phyloP scores from a whole-genome alignment of 495 filamentous ascomycete genomes.

The Barbatosphaeria neglecta region DNA sequence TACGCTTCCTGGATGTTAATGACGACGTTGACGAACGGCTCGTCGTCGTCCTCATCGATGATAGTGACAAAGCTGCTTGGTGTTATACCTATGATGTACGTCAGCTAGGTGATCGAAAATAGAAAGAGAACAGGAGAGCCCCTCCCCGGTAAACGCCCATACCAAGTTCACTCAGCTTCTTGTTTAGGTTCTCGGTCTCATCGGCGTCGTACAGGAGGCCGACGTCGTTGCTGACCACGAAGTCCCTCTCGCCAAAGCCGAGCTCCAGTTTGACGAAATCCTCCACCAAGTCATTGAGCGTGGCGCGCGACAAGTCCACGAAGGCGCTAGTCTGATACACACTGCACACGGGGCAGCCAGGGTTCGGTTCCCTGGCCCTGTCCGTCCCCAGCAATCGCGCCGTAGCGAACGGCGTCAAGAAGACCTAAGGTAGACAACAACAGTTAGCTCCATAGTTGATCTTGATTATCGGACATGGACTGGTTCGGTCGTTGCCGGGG shows the following conservation, averaged over 20 bases:
- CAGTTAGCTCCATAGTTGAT: not conserved
- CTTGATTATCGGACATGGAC: not conserved
- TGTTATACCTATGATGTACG: conserved; percentile 33
- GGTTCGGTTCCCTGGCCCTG: conserved; percentile 60
- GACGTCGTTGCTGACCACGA: conserved; percentile 61
- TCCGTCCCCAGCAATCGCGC: conserved; percentile 67
- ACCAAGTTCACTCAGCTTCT: conserved; percentile 70
- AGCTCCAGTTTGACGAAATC: conserved; percentile 54
- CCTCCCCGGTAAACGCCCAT: conserved; percentile 13
- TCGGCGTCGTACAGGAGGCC: conserved; percentile 79
- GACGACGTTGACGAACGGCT: conserved; percentile 74
- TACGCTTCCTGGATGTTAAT: conserved; percentile 47
- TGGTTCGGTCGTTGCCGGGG: not conserved
- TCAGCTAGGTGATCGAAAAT: conserved; percentile 13
- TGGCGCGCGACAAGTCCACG: conserved; percentile 63
- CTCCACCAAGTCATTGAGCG: conserved; percentile 71
- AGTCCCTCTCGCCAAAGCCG: conserved; percentile 69
- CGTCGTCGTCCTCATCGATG: conserved; percentile 72
- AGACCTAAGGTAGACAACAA: conserved; percentile 40
- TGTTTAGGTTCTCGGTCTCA: conserved; percentile 71
- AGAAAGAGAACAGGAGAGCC: not conserved
- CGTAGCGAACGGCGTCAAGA: conserved; percentile 70
- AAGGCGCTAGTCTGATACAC: conserved; percentile 52
- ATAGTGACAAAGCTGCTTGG: conserved; percentile 71
- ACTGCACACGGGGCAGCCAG: conserved; percentile 71